Evolutionary conservation across 179 eudicot genomes (phyloP), one percentile per base, ranked within the genome.

Genomic region (Amaranthus tricolor): DNA sequence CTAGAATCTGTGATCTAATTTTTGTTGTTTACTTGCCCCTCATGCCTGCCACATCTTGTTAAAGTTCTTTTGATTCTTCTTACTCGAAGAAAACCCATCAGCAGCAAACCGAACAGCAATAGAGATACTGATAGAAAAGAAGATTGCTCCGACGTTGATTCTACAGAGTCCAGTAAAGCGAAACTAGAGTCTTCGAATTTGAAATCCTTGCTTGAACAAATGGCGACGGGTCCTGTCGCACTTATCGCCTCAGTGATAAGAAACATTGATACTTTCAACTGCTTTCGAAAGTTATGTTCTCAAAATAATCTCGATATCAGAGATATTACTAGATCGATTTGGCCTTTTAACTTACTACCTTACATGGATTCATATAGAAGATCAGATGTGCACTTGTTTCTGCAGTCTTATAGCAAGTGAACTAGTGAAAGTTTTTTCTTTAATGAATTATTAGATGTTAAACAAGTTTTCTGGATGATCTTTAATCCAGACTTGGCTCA

Each of bases 31-130:
- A 19, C 48, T 53, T 31, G 70, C 19, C 99, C 97, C 11, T 76
- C 84, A 49, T 91, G 91, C 86, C 85, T 95, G 74, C 96, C 98
- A 0, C 88, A 95, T 83, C 98, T 93, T 44, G 82, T 93, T 74
- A 88, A 88, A 70, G 86, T 95, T 24, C 88, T 95, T 63, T 62
- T 84, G n/a, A 19, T 71, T 68, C 85, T 90, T 66, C 78, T 95
- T 72, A 78, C 77, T 62, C 82, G 57, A 44, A 77, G 80, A 61
- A 78, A 63, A 55, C 49, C 78, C 21, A 7, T 0, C 51, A 7
- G 66, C 53, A 53, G 71, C n/a, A 44, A 31, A 52, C 58, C 16
- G 19, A 60, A 62, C n/a, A 68, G 54, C 44, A 15, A 45, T 59
- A 21, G 17, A 66, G 75, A 17, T 14, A 1, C 43, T 76, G 9